phyloP scores from a whole-genome alignment of 176 grass and related monocot species.

The Poa annua region DNA sequence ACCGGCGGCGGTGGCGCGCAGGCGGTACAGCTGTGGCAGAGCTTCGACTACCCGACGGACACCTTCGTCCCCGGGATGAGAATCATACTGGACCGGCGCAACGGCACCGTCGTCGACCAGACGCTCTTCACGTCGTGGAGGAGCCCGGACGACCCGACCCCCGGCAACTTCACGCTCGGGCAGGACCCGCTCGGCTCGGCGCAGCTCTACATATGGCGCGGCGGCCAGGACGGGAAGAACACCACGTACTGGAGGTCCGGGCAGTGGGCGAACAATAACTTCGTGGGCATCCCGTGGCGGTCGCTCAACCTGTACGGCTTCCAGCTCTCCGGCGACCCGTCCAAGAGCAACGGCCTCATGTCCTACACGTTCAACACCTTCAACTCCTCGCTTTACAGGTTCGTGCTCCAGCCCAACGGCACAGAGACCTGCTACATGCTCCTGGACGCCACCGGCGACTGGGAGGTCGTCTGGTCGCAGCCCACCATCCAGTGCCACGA shows the following conservation, averaged over 20 bases:
- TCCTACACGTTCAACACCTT: conserved; percentile 40
- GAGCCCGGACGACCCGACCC: conserved; percentile 45
- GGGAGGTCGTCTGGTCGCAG: conserved; percentile 62
- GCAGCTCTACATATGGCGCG: conserved; percentile 66
- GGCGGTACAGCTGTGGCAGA: conserved; percentile 39
- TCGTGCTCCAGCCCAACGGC: conserved; percentile 52
- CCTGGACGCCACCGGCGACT: conserved; percentile 25
- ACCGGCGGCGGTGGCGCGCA: conserved; percentile 1
- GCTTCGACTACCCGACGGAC: conserved; percentile 63
- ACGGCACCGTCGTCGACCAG: neutral
- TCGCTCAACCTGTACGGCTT: conserved; percentile 57
- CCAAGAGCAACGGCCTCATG: conserved; percentile 3
- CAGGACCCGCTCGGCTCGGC: conserved; percentile 59
- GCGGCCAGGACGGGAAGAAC: neutral
- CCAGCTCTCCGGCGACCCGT: conserved; percentile 44
- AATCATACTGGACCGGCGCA: conserved; percentile 40
- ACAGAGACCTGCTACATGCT: conserved; percentile 60
- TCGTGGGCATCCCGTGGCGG: conserved; percentile 51
- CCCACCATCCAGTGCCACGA: conserved; percentile 56
- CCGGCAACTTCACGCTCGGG: conserved; percentile 64
- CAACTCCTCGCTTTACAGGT: conserved; percentile 49
- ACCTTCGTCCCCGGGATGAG: conserved; percentile 73
- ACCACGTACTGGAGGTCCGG: conserved; percentile 49
- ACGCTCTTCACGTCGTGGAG: conserved; percentile 68
- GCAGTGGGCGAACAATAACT: conserved; percentile 47